Evolutionary conservation across 306 rosid species (phyloP).

Genomic region (Parietaria judaica): DNA sequence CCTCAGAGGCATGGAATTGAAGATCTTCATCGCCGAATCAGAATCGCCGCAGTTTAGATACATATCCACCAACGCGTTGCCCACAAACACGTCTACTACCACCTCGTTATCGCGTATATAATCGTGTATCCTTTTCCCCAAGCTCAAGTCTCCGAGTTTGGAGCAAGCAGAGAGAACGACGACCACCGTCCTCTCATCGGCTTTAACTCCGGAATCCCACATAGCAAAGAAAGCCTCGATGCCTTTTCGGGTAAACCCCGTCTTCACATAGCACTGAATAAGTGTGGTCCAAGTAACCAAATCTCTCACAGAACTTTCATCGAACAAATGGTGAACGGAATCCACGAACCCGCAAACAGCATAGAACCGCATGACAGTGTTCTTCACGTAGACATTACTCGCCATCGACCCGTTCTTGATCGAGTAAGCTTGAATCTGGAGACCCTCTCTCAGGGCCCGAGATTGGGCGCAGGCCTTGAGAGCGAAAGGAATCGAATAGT

Average conservation of each 20-base stretch:
- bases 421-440: slow-evolving; percentile 25
- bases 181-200: slow-evolving; percentile 31
- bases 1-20: slow-evolving; percentile 21
- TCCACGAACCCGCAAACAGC: slow-evolving; percentile 25
- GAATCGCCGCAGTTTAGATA: slow-evolving; percentile 30
- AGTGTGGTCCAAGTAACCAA: slow-evolving; percentile 43
- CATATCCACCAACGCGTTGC: slow-evolving; percentile 39
- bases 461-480: slow-evolving; percentile 29
- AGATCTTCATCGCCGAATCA: slow-evolving; percentile 12
- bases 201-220: slow-evolving; percentile 22
- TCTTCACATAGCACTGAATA: slow-evolving; percentile 27
- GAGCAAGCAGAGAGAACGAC: slow-evolving; percentile 36
- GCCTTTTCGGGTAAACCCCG: slow-evolving; percentile 18
- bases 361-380: slow-evolving; percentile 31
- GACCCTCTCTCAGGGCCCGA: slow-evolving; percentile 25
- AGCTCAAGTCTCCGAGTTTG: slow-evolving; percentile 31
- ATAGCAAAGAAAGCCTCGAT: slow-evolving; percentile 23
- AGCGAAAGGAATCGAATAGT: slow-evolving; percentile 26
- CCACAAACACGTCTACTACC: slow-evolving; percentile 19
- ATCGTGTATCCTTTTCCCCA: slow-evolving; percentile 25
- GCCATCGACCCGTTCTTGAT: slow-evolving; percentile 22
- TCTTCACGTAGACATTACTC: slow-evolving; percentile 28
- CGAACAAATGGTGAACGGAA: slow-evolving; percentile 22
- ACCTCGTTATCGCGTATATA: slow-evolving; percentile 22
- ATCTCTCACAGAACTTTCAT: slow-evolving; percentile 22